Evolutionary conservation across 192 early-diverging fungal species (phyloP).

Genomic region (Funneliformis mosseae): DNA sequence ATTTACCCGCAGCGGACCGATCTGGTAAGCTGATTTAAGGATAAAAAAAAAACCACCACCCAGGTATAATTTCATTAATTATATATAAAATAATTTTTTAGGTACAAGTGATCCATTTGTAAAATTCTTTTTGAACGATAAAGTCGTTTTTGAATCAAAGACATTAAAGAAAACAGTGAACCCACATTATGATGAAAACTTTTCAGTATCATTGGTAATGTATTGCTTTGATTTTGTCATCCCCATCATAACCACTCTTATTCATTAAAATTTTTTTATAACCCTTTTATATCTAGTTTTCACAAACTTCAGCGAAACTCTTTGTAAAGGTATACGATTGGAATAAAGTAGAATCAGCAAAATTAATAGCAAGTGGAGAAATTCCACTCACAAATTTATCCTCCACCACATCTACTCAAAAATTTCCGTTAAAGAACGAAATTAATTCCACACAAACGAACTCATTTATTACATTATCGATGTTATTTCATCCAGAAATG

Average conservation of each 20-base stretch:
- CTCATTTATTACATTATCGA: conserved; percentile 53
- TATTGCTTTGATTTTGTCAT: background rate
- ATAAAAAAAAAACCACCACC: background rate
- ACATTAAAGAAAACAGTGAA: conserved; percentile 73
- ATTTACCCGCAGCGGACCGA: conserved; percentile 71
- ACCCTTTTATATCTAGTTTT: conserved; percentile 29
- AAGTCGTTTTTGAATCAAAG: conserved; percentile 70
- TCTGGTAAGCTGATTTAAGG: conserved; percentile 26
- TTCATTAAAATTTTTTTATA: background rate
- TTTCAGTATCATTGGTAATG: conserved; percentile 56
- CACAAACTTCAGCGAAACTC: conserved; percentile 58
- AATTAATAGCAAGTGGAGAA: conserved; percentile 55
- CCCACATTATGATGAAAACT: conserved; percentile 70
- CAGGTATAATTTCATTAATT: background rate
- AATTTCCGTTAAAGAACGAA: conserved; percentile 44
- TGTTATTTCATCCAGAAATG: conserved; percentile 60
- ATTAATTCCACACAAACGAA: background rate
- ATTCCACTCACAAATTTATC: conserved; percentile 61
- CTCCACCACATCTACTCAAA: conserved; percentile 50
- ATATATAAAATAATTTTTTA: background rate
- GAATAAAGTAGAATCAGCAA: conserved; percentile 71
- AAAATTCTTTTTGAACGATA: conserved; percentile 63
- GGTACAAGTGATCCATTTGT: conserved; percentile 77
- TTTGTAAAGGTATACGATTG: conserved; percentile 75
- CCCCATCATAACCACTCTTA: background rate